Conservation (phyloP, 805 yeast species). For the Wickerhamomyces alni region DNA sequence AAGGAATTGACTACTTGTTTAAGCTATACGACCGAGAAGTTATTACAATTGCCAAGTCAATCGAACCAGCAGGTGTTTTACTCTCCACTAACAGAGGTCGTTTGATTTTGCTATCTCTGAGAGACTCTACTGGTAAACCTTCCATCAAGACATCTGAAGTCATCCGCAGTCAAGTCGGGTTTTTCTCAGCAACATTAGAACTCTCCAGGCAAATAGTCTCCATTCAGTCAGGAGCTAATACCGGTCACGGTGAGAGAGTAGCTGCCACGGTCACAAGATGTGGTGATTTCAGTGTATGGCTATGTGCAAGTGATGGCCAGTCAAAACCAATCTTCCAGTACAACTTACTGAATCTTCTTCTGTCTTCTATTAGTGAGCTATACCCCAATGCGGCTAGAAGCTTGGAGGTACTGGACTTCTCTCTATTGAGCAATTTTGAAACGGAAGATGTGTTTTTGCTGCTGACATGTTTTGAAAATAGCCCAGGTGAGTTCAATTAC, state of each 20-base stretch:
- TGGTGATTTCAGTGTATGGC: constrained; percentile 45
- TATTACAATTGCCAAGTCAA: constrained; percentile 48
- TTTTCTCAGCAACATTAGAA: constrained; percentile 25
- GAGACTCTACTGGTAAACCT: constrained; percentile 66
- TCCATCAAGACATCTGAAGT: constrained; percentile 23
- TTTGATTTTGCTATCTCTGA: constrained; percentile 52
- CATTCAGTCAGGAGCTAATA: constrained; percentile 46
- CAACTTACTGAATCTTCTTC: constrained; percentile 29
- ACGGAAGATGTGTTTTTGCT: constrained; percentile 39
- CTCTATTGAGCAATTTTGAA: constrained; percentile 36
- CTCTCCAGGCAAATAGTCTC: constrained; percentile 43
- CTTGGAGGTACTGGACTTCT: constrained; percentile 58
- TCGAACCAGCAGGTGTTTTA: constrained; percentile 72
- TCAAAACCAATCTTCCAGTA: constrained; percentile 32
- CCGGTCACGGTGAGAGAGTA: constrained; percentile 44
- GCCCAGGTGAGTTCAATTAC: constrained; percentile 28
- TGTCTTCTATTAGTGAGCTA: constrained; percentile 35
- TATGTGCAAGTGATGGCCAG: constrained; percentile 39
- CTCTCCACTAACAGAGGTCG: constrained; percentile 67
- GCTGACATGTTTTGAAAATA: constrained; percentile 31
- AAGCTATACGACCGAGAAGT: constrained; percentile 46
- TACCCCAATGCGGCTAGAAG: constrained; percentile 47
- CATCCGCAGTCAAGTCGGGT: constrained; percentile 26
- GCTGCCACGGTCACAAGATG: constrained; percentile 33
- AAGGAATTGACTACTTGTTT: constrained; percentile 30